Conservation (phyloP, 805 yeast genomes). For the Blastobotrys terrestris region DNA sequence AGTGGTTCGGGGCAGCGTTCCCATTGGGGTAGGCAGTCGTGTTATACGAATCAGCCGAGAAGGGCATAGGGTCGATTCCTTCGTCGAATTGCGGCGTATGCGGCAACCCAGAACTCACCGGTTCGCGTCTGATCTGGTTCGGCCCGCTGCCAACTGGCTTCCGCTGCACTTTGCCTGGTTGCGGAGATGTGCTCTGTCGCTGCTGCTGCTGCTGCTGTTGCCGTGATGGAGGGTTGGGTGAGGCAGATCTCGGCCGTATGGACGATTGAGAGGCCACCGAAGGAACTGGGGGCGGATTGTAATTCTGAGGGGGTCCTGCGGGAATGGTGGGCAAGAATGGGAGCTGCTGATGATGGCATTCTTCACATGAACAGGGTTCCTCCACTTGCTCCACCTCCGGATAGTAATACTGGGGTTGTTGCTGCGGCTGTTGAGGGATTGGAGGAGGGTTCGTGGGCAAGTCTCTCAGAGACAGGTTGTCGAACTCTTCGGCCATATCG, state of each 20-base stretch:
- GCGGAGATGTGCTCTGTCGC: not conserved
- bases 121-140: conserved; percentile 11
- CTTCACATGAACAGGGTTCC: not conserved
- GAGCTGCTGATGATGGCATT: not conserved
- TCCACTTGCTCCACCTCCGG: not conserved
- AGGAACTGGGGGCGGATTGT: not conserved
- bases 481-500: not conserved
- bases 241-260: not conserved
- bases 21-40: not conserved
- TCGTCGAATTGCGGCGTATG: conserved; percentile 8
- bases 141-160: conserved; percentile 1
- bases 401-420: not conserved
- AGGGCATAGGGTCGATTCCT: conserved; percentile 15
- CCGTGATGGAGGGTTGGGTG: not conserved
- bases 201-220: conserved; percentile 1
- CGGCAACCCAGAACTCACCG: conserved; percentile 11
- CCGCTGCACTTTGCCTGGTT: not conserved
- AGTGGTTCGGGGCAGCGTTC: not conserved
- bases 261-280: conserved; percentile 1
- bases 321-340: not conserved
- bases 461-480: not conserved
- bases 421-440: not conserved
- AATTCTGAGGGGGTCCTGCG: not conserved
- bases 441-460: not conserved
- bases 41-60: conserved; percentile 20